phyloP scores from a whole-genome alignment of 177 flowering plant species.

The Tripterygium wilfordii region DNA sequence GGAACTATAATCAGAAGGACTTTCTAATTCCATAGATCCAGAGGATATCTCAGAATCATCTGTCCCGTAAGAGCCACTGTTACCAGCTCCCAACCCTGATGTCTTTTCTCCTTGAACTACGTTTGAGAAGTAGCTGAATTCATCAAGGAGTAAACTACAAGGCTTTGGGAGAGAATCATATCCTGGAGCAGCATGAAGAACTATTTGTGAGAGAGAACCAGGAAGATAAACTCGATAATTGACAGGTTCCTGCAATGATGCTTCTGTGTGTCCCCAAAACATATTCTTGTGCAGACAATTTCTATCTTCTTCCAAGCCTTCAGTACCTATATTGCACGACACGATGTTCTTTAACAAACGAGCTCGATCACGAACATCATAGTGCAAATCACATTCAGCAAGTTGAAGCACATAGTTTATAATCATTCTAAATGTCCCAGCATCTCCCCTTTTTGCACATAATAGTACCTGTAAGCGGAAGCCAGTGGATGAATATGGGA shows the following conservation, averaged over 20 bases:
- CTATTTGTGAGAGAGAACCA: slow-evolving; percentile 97
- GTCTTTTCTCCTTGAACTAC: slow-evolving; percentile 6
- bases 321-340: slow-evolving; percentile 23
- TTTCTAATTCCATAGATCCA: slow-evolving; percentile 56
- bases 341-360: slow-evolving; percentile 52
- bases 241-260: slow-evolving; percentile 21
- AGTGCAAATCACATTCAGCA: slow-evolving; percentile 73
- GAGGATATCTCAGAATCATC: slow-evolving; percentile 50
- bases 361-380: slow-evolving; percentile 90
- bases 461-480: slow-evolving; percentile 52
- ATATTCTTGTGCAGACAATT: slow-evolving; percentile 16
- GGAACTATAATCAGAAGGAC: slow-evolving; percentile 55
- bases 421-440: slow-evolving; percentile 26
- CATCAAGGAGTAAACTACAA: slow-evolving; percentile 45
- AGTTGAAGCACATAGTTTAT: slow-evolving; percentile 68
- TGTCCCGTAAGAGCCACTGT: slow-evolving; percentile 25
- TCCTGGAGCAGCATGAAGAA: slow-evolving; percentile 97
- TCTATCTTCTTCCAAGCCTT: slow-evolving; percentile 24
- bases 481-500: neutral
- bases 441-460: slow-evolving; percentile 43
- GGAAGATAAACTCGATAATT: slow-evolving; percentile 76
- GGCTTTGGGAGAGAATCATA: slow-evolving; percentile 97
- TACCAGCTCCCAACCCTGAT: slow-evolving; percentile 13
- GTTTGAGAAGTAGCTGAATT: slow-evolving; percentile 17
- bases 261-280: slow-evolving; percentile 37